Percentiles rank a stretch among this genome's conserved stretches.
These are phyloP conservation scores for Tolypocladium tropicale DNA, from an alignment of 2,329 filamentous ascomycete species.

Conservation along the genomic window DNA sequence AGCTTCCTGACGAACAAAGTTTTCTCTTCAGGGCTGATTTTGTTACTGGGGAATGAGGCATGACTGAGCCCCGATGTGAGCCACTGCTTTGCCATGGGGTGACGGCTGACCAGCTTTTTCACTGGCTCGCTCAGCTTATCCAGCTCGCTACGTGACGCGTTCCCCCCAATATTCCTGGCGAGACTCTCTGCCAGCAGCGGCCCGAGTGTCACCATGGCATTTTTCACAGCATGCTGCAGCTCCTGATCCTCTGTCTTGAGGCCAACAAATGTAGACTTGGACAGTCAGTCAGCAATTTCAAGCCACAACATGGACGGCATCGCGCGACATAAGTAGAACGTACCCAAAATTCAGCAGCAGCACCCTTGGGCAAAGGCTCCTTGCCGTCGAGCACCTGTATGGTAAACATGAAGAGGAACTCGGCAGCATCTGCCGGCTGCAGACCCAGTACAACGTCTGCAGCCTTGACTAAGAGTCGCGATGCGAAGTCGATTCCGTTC, in stretches of 20 bases:
- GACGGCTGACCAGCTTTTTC: slow-evolving; percentile 53
- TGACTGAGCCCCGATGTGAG: slow-evolving; percentile 48
- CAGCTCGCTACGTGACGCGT: slow-evolving; percentile 60
- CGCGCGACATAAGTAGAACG: slow-evolving; percentile 9
- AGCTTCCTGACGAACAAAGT: slow-evolving; percentile 55
- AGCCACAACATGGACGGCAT: background rate
- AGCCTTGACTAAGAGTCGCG: slow-evolving; percentile 51
- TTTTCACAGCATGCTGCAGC: slow-evolving; percentile 32
- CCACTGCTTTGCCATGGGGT: slow-evolving; percentile 49
- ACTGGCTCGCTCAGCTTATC: slow-evolving; percentile 62
- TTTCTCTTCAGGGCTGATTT: slow-evolving; percentile 50
- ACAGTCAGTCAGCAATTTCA: background rate
- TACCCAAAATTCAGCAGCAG: slow-evolving; percentile 69
- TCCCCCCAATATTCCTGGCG: slow-evolving; percentile 56
- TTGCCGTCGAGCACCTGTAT: slow-evolving; percentile 59
- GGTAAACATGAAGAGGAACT: slow-evolving; percentile 62
- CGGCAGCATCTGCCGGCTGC: slow-evolving; percentile 45
- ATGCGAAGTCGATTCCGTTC: slow-evolving; percentile 62
- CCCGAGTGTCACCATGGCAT: slow-evolving; percentile 48
- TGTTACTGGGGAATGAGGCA: slow-evolving; percentile 47
- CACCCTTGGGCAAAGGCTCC: slow-evolving; percentile 66
- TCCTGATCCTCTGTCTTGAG: slow-evolving; percentile 31
- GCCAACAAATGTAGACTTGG: slow-evolving; percentile 41
- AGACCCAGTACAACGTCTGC: slow-evolving; percentile 50
- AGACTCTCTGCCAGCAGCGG: slow-evolving; percentile 50